These are phyloP conservation scores for Vararia minispora DNA, from an alignment of 768 basidiomycete species.

Conservation along the genomic window DNA sequence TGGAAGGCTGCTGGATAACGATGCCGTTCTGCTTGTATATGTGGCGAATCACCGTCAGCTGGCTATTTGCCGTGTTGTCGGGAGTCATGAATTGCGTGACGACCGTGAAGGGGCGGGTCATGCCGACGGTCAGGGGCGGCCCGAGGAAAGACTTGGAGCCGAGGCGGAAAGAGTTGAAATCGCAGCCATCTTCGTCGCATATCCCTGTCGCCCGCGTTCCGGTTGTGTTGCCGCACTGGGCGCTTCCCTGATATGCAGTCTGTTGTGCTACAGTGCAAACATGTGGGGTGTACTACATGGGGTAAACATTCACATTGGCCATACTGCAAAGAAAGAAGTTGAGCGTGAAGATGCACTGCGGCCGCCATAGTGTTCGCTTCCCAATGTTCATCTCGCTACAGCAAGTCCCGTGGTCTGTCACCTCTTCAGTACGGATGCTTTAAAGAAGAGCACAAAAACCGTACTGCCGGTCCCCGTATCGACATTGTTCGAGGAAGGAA, in stretches of 20 bases:
- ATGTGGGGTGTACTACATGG: conserved; percentile 42
- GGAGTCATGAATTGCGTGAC: conserved; percentile 47
- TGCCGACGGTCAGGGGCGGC: conserved; percentile 37
- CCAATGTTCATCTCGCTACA: conserved; percentile 51
- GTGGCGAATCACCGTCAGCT: conserved; percentile 41
- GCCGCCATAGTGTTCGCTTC: conserved; percentile 39
- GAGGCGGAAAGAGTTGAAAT: conserved; percentile 54
- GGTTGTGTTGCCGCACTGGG: conserved; percentile 27
- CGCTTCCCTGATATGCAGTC: conserved; percentile 31
- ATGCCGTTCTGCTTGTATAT: conserved; percentile 42
- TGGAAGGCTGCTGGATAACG: conserved; percentile 39
- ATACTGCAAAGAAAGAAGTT: no score
- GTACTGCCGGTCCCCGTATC: conserved; percentile 36
- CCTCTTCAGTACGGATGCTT: no score
- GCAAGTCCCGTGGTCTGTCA: conserved; percentile 36
- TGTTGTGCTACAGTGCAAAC: conserved; percentile 29
- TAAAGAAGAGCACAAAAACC: no score
- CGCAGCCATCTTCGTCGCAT: conserved; percentile 48
- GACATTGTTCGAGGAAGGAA: conserved; percentile 21
- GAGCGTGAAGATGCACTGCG: no score
- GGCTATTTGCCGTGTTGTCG: conserved; percentile 33
- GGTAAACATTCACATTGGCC: no score
- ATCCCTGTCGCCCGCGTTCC: conserved; percentile 26
- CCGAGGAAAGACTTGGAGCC: conserved; percentile 38
- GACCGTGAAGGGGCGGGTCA: conserved; percentile 38